Percentiles rank a stretch among this genome's conserved stretches.
phyloP scores from a whole-genome alignment of 371 early-diverging fungal genomes.

The Rhizopus sp. region DNA sequence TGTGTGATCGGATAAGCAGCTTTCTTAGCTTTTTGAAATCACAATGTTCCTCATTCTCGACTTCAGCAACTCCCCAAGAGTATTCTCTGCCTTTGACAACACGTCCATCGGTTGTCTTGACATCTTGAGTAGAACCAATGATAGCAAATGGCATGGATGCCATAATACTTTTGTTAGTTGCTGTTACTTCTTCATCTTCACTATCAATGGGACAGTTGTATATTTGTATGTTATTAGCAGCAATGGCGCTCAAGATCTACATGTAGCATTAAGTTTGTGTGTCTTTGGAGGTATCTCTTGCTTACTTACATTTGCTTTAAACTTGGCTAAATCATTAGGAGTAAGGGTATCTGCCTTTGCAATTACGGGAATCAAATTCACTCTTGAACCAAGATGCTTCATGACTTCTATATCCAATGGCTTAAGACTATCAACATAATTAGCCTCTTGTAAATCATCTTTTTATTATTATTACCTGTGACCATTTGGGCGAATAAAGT shows the following conservation, averaged over 20 bases:
- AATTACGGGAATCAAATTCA: conserved; percentile 87
- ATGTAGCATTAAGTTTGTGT: neutral
- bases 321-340: conserved; percentile 72
- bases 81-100: conserved; percentile 87
- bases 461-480: conserved; percentile 59
- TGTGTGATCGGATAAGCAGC: conserved; percentile 88
- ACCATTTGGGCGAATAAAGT: conserved; percentile 88
- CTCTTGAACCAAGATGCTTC: conserved; percentile 78
- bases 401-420: conserved; percentile 92
- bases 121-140: conserved; percentile 88
- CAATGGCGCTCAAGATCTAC: conserved; percentile 74
- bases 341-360: conserved; percentile 74
- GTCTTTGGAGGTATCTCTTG: neutral
- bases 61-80: conserved; percentile 93
- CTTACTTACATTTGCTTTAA: conserved; percentile 69
- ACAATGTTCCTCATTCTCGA: conserved; percentile 87
- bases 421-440: conserved; percentile 70
- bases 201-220: conserved; percentile 78
- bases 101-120: conserved; percentile 70
- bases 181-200: conserved; percentile 79
- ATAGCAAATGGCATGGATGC: conserved; percentile 94
- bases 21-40: conserved; percentile 94
- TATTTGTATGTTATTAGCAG: conserved; percentile 73
- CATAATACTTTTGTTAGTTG: conserved; percentile 78
- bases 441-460: neutral